phyloP scores from a whole-genome alignment of 164 flowering plant genomes.

The Vitis vinifera region ASM3070453v1 NC_081811.1:7130501-7131000 shows the following conservation, averaged over 20 bases:
- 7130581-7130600: too few species aligned
- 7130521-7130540: not conserved
- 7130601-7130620: too few species aligned
- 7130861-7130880: constrained; percentile 8
- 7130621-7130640: too few species aligned
- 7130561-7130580: not conserved
- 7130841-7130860: not conserved
- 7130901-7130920: constrained; percentile 99
- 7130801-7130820: too few species aligned
- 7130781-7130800: not conserved
- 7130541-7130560: not conserved
- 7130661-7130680: too few species aligned
- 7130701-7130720: too few species aligned
- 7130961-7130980: constrained; percentile 99
- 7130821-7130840: not conserved
- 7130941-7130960: constrained; percentile 96
- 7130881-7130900: constrained; percentile 67
- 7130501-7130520: constrained; percentile 1
- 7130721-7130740: too few species aligned
- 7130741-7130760: too few species aligned
- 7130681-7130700: too few species aligned
- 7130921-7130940: constrained; percentile 99
- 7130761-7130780: not conserved
- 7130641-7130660: too few species aligned
- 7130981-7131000: constrained; percentile 99